Evolutionary conservation across 2,329 filamentous ascomycete species (phyloP), one percentile per base, ranked within the genome.

Genomic region (Pseudogymnoascus sp.): DNA sequence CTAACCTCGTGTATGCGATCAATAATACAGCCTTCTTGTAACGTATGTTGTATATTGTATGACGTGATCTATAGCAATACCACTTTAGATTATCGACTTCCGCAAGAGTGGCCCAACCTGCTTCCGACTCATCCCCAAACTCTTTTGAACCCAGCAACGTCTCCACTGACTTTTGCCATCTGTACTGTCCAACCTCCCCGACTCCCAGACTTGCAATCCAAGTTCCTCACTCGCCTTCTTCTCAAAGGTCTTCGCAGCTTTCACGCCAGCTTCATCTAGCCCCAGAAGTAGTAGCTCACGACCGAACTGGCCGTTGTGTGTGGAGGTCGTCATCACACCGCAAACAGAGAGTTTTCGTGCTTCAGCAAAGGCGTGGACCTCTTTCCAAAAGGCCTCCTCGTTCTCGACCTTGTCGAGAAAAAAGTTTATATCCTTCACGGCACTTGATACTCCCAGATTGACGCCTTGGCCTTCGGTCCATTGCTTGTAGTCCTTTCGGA

Each of bases 401-500:
- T 76, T 72, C 1, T 77, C 74, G 2, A 75, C 78, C 1, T 82
- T 82, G 67, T 84, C 83, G 9, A 83, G 71, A 39, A 92, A 73
- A 65, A 85, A 89, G 4, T 75, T 73, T 5, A 92, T 73, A n/a
- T 80, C 75, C 66, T 85, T 85, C 2, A 88, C 83, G 2, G 87
- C 78, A 42, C 83, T 83, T 68, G 84, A 83, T 61, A 90, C 84
- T n/a, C 89, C 89, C 4, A 93, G 78, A 15, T 75, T 78, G 37
- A 84, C 70, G 0, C 70, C 71, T 3, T 73, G 75, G 9, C 76
- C 76, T 61, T 85, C 83, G 9, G 75, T 76, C 89, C 89, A 94
- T 70, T 89, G 81, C 76, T 95, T 95, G 75, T 92, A 95, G 74
- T 95, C 90, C 73, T 93, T 93, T 65, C 88, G 80, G 60, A 93